Evolutionary conservation across 768 basidiomycete genomes (phyloP), one percentile per base, ranked within the genome.

Genomic region (Suillus variegatus): DNA sequence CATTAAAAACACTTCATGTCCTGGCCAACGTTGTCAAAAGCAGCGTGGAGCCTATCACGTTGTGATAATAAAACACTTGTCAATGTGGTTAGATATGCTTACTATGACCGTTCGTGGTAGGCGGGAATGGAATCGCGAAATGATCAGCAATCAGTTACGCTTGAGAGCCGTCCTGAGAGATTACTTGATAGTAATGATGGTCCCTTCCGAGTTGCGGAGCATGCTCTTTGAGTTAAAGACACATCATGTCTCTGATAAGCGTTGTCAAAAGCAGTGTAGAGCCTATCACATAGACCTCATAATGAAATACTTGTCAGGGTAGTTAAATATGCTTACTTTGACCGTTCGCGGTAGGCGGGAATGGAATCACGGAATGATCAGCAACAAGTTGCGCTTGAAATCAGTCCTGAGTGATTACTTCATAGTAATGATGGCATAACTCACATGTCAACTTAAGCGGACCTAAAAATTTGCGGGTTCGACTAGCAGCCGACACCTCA

Each of bases 1-100:
- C 36, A 49, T 2, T 49, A 38, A 57, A 22, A 4, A 38, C n/a
- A 58, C 25, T 58, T 58, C 57, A 58, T 58, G 38, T 58, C 57
- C 10, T 58, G 40, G 18, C 9, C 10, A 41, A 22, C 22, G 5
- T 40, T 25, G 38, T 58, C 14, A 57, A 58, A 41, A 28, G 40
- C 38, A 60, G 25, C 58, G 25, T 28, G 7, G 58, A 43, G 58
- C 58, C 44, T 20, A 35, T 13, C 40, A 32, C 32, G 32, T 32
- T 32, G 16, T 60, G 40, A 16, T 41, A 41, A 57, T 25, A 4
- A 40, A 41, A 40, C 2, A 16, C 40, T 58, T 58, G 16, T 43
- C 25, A 60, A 40, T 18, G 25, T 28, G 13, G 40, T 40, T 47
- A n/a, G 20, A 55, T 20, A 35, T 35, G 18, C 54, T 55, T 55